Conservation (phyloP, 2,329 filamentous ascomycete genomes). For the Pseudogymnoascus sp. region DNA sequence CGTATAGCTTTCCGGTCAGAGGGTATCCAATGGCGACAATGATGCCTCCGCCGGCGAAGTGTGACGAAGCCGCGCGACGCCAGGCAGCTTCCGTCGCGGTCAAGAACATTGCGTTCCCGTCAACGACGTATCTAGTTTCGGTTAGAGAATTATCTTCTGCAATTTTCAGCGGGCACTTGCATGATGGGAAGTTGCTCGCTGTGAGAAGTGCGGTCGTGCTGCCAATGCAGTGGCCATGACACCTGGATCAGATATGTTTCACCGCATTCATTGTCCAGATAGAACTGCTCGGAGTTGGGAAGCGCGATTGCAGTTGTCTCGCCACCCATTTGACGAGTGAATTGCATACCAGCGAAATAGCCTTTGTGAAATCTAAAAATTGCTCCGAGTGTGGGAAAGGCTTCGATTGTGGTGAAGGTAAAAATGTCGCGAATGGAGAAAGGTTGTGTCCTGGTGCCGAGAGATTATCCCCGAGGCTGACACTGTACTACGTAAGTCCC, state of each 20-base stretch:
- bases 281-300: constrained; percentile 8
- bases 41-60: constrained; percentile 40
- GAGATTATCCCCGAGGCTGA: background rate
- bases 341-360: background rate
- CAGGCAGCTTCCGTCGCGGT: constrained; percentile 40
- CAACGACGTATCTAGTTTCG: constrained; percentile 38
- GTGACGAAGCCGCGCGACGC: constrained; percentile 31
- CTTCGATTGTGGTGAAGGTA: background rate
- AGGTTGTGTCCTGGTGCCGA: background rate
- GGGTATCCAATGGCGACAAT: constrained; percentile 42
- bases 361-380: background rate
- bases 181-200: constrained; percentile 35
- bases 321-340: background rate
- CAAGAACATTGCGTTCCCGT: constrained; percentile 34
- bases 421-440: background rate
- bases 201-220: background rate
- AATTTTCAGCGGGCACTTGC: constrained; percentile 32
- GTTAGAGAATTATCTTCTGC: constrained; percentile 31
- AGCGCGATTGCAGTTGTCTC: background rate
- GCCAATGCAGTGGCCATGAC: constrained; percentile 31
- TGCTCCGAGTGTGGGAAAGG: too few relatives aligned
- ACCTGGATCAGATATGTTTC: constrained; percentile 34
- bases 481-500: background rate
- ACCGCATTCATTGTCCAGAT: constrained; percentile 28
- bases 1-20: constrained; percentile 43